Base-by-base conservation (phyloP, 257 asterid species). In the Fraxinus pennsylvanica region DNA sequence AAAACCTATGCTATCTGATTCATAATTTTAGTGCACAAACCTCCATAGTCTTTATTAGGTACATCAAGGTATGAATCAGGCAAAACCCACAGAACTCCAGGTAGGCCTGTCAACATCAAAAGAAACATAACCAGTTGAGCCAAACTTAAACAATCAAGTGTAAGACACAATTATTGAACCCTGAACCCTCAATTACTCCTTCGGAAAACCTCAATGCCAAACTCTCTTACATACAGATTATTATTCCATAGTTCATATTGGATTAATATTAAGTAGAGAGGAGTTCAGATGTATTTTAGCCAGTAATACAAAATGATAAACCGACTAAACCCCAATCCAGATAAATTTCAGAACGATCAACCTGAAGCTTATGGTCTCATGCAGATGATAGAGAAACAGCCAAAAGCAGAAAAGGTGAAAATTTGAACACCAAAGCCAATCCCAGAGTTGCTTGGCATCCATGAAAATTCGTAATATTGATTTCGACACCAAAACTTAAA, bases 51-150 rank as follows among this genome's bases (percentile, higher is more conserved):
- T 84, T 91, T 91, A 78, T 90, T 90, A 43, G 94, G 97, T 52
- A 93, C 96, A 71, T 93, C 97, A 32, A 93, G 94, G 74, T 93
- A 93, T 14, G 98, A 91, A 81, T 93, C 98, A 15, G 98, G 98
- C 79, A 93, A 85, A 67, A 93, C 96, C 97, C 97, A 90, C 52
- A 90, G 79, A 67, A 93, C 98, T 59, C 92, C 94, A 14, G 97
- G 91, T 33, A 88, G 84, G 38, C 80, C 97, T 91, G 67, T 77
- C 12, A 61, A 84, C 21, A n/a, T 32, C 27, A 82, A 45, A 68
- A 30, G 33, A 79, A 81, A 68, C 45, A 78, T 61, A 67, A 76
- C 77, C 45, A 80, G 75, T 68, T 15, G 65, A 78, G 39, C 39
- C 65, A 29, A 30, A 29, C 35, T 3, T 9, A 67, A 78, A 2